Base-by-base conservation (phyloP, 331 rosid genomes). In the Spiraea crenata region DNA sequence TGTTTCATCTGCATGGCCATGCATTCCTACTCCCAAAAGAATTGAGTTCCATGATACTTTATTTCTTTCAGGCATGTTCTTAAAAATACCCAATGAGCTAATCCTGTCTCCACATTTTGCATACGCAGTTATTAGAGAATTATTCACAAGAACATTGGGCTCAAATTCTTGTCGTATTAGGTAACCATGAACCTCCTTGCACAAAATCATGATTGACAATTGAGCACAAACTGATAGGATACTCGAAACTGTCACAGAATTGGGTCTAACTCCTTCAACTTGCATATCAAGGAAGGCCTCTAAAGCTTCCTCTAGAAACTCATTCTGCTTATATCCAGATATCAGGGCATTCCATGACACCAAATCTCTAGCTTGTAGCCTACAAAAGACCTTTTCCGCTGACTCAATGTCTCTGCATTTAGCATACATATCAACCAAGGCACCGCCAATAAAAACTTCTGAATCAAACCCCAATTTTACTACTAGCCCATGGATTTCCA, bases 101-200 rank as follows among this genome's bases (percentile, higher is more conserved):
- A 47, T 42, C 61, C 78, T 56, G 51, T 82, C 79, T 49, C 86
- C 86, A 63, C 83, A 82, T 67, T 74, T 82, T 17, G 83, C 80
- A 67, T 70, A 78, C 2, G 83, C 41, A 13, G 86, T 47, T 39
- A 78, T 74, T 25, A 82, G 74, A 48, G 82, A 69, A 74, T 82
- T 82, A 49, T 56, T 57, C 48, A 77, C 69, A n/a, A 74, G 82
- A 77, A 70, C 67, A 54, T 71, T 72, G 37, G 75, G 71, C 35
- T 67, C 67, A 16, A 77, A 64, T n/a, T 74, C 69, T 42, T 40
- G 71, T 57, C 82, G 75, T 40, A 70, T 45, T 58, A 82, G 47
- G 57, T 82, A 74, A 60, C 85, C 50, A 48, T 82, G 80, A 47
- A 58, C 74, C 62, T 82, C 82, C 80, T 77, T 82, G 41, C 85